Evolutionary conservation across 139 green algal genomes (phyloP), one percentile per base, ranked within the genome.

Genomic region (Chlorella sp.): DNA sequence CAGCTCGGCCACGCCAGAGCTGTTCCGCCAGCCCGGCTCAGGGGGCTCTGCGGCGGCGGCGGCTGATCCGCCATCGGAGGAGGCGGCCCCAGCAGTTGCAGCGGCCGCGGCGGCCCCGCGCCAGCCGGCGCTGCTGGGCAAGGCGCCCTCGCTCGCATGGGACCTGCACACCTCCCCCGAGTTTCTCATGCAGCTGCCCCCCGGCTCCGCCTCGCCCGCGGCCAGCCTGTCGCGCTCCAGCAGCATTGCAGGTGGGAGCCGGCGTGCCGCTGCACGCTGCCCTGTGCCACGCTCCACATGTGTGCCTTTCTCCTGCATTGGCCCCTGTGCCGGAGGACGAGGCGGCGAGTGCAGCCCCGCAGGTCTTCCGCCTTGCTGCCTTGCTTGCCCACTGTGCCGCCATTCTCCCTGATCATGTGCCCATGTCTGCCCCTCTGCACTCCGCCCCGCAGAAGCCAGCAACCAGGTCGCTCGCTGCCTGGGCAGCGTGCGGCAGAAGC

Each of bases 151-250:
- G 14, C 66, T 76, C 40, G 67, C 77, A 40, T 71, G 41, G 67
- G 77, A 82, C 70, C 56, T 82, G 56, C 68, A 82, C 77, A 71
- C 77, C 51, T 82, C 77, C 6, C 65, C 77, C 4, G 77, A 82
- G 33, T 82, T 75, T 48, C 76, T 77, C 64, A 74, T 77, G 69
- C 68, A 81, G 65, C 69, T 77, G 51, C 60, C 69, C 9, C 65
- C 65, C 23, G 65, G 74, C 31, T 69, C 56, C 5, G 63, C 63
- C 19, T 36, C 40, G 40, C n/a, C n/a, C n/a, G 53, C 60, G 3
- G 25, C 33, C 45, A 51, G 60, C 8, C 46, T 51, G 3, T 63
- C 72, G 2, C 74, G 43, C 65, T 63, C 65, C 65, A 61, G 38
- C 51, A 68, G 50, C 53, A 60, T 73, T 12, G 65, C 74, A 25